Conservation (phyloP, 805 yeast species). For the Metschnikowia peoriensis region DNA sequence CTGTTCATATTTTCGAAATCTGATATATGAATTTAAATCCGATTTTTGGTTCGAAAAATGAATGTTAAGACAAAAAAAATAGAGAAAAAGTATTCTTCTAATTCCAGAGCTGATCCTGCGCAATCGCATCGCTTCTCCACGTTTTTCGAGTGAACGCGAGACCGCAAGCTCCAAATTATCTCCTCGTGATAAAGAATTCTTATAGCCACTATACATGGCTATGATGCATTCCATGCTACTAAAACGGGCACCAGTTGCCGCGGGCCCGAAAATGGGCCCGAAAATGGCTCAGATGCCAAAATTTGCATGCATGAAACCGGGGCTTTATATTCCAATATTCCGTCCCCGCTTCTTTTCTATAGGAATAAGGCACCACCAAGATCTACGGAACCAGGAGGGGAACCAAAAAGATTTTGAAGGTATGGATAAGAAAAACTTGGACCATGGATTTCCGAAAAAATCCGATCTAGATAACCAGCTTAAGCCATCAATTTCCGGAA, state of each 20-base stretch:
- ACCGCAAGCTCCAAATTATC: not conserved
- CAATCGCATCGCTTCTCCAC: slow-evolving; percentile 7
- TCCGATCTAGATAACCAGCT: not conserved
- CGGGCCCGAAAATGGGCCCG: no score
- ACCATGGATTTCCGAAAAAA: no score
- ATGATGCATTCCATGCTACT: not conserved
- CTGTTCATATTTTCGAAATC: no score
- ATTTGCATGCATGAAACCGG: not conserved
- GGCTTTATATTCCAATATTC: not conserved
- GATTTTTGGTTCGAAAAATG: no score
- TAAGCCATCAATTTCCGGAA: not conserved
- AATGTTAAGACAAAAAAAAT: no score
- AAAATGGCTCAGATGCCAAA: not conserved
- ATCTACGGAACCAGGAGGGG: no score
- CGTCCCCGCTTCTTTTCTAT: no score
- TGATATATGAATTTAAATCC: no score
- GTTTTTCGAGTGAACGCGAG: not conserved
- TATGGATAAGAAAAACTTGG: no score
- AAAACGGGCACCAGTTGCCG: not conserved
- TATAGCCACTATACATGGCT: not conserved
- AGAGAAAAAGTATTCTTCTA: not conserved
- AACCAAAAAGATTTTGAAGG: no score
- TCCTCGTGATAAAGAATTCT: no score
- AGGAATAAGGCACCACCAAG: no score
- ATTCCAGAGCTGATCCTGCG: not conserved